These are phyloP conservation scores for Gossypium turneri DNA, from an alignment of 345 rosid genomes.

Conservation along the genomic window DNA sequence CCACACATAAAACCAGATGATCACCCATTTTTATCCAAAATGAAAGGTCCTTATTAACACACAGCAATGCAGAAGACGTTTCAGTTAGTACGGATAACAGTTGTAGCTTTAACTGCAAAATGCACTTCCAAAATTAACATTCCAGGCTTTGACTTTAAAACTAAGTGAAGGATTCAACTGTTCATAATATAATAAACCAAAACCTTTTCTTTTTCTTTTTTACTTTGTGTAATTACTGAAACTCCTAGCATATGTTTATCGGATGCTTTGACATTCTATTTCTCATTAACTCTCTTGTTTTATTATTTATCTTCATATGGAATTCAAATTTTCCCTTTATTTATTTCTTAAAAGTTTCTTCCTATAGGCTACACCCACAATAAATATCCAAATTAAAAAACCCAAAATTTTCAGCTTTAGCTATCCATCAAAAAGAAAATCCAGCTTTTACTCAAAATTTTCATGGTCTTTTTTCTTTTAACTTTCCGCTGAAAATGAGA, in stretches of 20 bases:
- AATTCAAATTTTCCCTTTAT: not conserved
- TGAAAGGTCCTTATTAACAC: slow-evolving; percentile 9
- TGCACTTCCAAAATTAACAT: slow-evolving; percentile 11
- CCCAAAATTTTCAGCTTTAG: not conserved
- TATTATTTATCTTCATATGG: not conserved
- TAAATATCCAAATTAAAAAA: not conserved
- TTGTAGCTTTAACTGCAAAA: slow-evolving; percentile 13
- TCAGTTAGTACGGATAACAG: slow-evolving; percentile 6
- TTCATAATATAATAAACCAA: not conserved
- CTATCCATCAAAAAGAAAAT: not conserved
- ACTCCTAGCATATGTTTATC: not conserved
- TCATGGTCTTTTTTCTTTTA: not conserved
- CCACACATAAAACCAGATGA: slow-evolving; percentile 70
- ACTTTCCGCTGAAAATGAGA: not conserved
- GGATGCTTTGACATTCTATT: not conserved
- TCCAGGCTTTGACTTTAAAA: not conserved
- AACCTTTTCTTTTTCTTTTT: not conserved
- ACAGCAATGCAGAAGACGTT: slow-evolving; percentile 7
- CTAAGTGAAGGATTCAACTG: not conserved
- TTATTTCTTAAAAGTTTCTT: not conserved
- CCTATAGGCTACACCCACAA: not conserved
- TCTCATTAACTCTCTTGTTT: not conserved
- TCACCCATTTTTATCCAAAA: slow-evolving; percentile 48
- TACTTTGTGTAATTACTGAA: not conserved
- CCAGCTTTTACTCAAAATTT: not conserved